phyloP scores from a whole-genome alignment of 2,329 filamentous ascomycete genomes.

The Sclerotinia borealis region DNA sequence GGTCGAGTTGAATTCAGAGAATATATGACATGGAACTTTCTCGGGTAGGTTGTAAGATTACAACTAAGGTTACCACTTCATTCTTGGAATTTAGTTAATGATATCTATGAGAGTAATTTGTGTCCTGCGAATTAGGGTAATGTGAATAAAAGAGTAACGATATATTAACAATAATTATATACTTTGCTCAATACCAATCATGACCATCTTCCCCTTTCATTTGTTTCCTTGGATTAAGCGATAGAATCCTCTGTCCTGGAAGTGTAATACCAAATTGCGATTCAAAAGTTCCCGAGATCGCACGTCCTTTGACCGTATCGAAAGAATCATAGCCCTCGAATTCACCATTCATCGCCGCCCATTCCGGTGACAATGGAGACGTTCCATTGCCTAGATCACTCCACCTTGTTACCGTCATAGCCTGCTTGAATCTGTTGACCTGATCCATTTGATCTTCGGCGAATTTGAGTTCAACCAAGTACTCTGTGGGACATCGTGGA shows the following conservation, averaged over 20 bases:
- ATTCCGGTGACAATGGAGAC: conserved; percentile 45
- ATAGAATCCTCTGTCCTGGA: conserved; percentile 51
- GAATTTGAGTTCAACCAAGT: conserved; percentile 54
- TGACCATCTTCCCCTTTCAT: conserved; percentile 49
- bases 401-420: conserved; percentile 56
- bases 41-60: neutral
- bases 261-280: conserved; percentile 46
- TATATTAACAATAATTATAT: neutral
- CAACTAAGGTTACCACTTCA: neutral
- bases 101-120: neutral
- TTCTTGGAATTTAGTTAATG: neutral
- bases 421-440: conserved; percentile 48
- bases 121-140: neutral
- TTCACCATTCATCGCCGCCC: conserved; percentile 48
- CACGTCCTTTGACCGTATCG: conserved; percentile 43
- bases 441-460: conserved; percentile 47
- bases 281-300: conserved; percentile 55
- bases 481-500: conserved; percentile 56
- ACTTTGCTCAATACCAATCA: conserved; percentile 47
- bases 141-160: neutral
- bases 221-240: conserved; percentile 50
- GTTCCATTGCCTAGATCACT: conserved; percentile 52
- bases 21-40: neutral
- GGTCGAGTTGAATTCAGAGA: neutral
- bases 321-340: conserved; percentile 47